A percentile compares a stretch with the other conserved stretches of the same genome.
These are phyloP conservation scores for Alternaria brassicae DNA, from an alignment of 2,329 filamentous ascomycete species.

Conservation along the genomic window DNA sequence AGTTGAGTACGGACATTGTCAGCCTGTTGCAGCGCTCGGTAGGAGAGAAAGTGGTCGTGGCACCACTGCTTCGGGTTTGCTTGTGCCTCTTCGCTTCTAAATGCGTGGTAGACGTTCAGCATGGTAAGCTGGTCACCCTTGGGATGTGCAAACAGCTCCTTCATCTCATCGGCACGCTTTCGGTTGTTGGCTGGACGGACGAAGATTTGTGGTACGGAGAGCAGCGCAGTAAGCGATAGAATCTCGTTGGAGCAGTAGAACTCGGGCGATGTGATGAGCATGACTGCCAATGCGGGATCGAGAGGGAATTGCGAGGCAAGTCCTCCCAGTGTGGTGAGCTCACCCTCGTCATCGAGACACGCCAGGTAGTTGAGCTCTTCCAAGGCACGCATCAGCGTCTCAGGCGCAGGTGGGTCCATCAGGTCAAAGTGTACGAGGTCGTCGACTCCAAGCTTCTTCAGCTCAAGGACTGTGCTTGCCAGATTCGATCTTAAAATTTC, in stretches of 20 bases:
- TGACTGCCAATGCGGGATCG: slow-evolving; percentile 91
- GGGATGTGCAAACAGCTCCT: slow-evolving; percentile 86
- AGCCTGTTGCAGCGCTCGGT: slow-evolving; percentile 85
- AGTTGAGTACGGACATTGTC: slow-evolving; percentile 94
- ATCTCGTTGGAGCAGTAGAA: slow-evolving; percentile 99
- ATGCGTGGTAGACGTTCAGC: slow-evolving; percentile 97
- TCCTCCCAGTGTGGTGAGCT: slow-evolving; percentile 83
- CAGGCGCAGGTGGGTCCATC: slow-evolving; percentile 97
- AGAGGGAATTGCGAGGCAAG: slow-evolving; percentile 94
- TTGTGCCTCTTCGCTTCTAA: slow-evolving; percentile 77
- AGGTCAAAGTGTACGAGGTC: slow-evolving; percentile 98
- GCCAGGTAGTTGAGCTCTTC: slow-evolving; percentile 98
- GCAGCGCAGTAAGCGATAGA: slow-evolving; percentile 88
- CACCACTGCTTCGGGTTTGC: slow-evolving; percentile 88
- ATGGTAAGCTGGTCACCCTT: slow-evolving; percentile 96
- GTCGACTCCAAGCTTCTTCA: slow-evolving; percentile 96
- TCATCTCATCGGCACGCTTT: slow-evolving; percentile 97
- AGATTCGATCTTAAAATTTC: slow-evolving; percentile 95
- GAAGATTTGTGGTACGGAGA: slow-evolving; percentile 95
- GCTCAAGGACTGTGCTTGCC: slow-evolving; percentile 90
- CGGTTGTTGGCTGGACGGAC: slow-evolving; percentile 83
- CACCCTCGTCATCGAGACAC: slow-evolving; percentile 94
- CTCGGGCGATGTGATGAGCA: slow-evolving; percentile 96
- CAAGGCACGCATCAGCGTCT: slow-evolving; percentile 96
- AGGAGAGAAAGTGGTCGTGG: slow-evolving; percentile 93